Evolutionary conservation across 306 rosid genomes (phyloP), one percentile per base, ranked within the genome.

Genomic region (Quercus agrifolia): DNA sequence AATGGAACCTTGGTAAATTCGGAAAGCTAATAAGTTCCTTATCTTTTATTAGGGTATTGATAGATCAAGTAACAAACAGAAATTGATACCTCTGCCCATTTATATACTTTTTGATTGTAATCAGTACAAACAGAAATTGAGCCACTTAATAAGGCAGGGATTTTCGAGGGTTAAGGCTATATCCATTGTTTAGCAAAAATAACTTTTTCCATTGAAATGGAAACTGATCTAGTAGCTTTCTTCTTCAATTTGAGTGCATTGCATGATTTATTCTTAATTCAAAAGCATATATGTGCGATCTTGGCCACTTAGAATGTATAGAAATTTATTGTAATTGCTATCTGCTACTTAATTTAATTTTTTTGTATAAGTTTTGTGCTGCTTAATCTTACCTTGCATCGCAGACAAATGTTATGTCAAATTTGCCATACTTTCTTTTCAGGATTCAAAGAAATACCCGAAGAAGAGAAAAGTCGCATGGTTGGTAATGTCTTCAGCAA

Each of bases 401-500:
- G 5, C 54, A 72, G 46, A 41, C 46, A 41, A 8, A 41, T 41
- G 46, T 41, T 41, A 41, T 41, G 46, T 41, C 11, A 41, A 41
- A 7, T 41, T 41, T 41, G 46, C 46, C 46, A 8, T 41, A 41
- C 46, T 41, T 41, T 51, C 25, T 69, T 19, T 82, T 79, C 83
- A 95, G 99, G 97, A 70, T 95, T 89, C 80, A 93, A 93, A 85
- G 91, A 90, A 79, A 94, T 93, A 68, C 82, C 83, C 15, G 99
- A 95, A 87, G 97, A 95, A 70, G 99, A 95, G 73, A 93, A 95
- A 77, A 89, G 94, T 77, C 85, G 35, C 71, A 85, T 95, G 88
- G 98, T 95, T 49, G 94, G 98, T 63, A 85, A 93, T 68, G 98
- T 95, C 76, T 95, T 95, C 84, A 87, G 94, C 63, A 95, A 67